Conservation (phyloP, 345 rosid genomes). For the Citrus maxima region DNA sequence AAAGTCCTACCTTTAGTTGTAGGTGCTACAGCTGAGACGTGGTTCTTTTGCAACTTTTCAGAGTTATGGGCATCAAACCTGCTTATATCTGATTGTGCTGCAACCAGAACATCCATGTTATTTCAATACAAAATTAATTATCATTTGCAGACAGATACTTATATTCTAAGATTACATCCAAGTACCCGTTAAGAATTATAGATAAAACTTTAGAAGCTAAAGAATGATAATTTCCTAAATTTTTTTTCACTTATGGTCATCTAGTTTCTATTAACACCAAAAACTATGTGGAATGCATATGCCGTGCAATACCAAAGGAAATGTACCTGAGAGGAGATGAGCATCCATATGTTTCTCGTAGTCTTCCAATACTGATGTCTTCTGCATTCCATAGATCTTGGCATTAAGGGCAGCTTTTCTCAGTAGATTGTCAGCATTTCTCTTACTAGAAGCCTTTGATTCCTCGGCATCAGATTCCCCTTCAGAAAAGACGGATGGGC, state of each 20-base stretch:
- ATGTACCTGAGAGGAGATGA: conserved; percentile 38
- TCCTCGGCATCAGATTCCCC: conserved; percentile 65
- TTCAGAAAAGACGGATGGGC: conserved; percentile 63
- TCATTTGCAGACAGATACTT: not conserved
- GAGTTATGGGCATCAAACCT: conserved; percentile 24
- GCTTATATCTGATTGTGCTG: conserved; percentile 34
- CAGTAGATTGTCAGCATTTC: conserved; percentile 41
- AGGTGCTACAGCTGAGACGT: conserved; percentile 30
- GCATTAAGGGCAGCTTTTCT: conserved; percentile 48
- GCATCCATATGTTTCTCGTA: conserved; percentile 28
- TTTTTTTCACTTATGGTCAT: not conserved
- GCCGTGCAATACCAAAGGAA: not conserved
- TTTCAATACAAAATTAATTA: not conserved
- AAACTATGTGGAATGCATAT: not conserved
- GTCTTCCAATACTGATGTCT: conserved; percentile 20
- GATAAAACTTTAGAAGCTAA: not conserved
- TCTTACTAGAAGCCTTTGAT: conserved; percentile 40
- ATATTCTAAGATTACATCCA: not conserved
- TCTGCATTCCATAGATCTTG: conserved; percentile 37
- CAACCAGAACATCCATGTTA: conserved; percentile 13
- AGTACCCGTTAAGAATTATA: not conserved
- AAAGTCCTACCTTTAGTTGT: conserved; percentile 43
- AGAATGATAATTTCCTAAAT: not conserved
- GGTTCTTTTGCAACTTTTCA: conserved; percentile 31
- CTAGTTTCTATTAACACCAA: not conserved